Conservation (phyloP, 192 early-diverging fungal genomes). For the Gonapodya sp. region DNA sequence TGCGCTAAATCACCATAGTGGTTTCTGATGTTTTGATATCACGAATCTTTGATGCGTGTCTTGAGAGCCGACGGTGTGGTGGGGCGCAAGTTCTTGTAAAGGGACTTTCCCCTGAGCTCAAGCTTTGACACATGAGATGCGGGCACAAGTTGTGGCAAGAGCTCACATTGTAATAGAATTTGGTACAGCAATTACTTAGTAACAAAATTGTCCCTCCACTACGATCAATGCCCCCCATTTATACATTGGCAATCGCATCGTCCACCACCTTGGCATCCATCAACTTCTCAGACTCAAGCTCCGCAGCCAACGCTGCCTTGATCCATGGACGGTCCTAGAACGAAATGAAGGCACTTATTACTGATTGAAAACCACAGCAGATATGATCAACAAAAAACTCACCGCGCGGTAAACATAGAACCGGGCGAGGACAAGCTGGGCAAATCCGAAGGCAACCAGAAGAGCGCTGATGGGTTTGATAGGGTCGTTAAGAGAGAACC, state of each 20-base stretch:
- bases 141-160: too few relatives aligned
- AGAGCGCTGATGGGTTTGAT: not conserved
- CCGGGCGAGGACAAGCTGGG: not conserved
- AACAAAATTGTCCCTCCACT: too few relatives aligned
- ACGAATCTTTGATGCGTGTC: not conserved
- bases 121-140: too few relatives aligned
- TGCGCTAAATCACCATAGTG: not conserved
- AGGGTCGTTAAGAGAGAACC: not conserved
- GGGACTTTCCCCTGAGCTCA: too few relatives aligned
- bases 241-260: not conserved
- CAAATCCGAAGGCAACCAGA: not conserved
- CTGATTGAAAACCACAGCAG: too few relatives aligned
- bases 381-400: too few relatives aligned
- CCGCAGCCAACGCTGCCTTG: not conserved
- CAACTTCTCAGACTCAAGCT: not conserved
- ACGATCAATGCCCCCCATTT: too few relatives aligned
- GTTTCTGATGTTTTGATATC: not conserved
- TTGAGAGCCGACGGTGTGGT: not conserved
- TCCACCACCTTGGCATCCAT: not conserved
- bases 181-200: too few relatives aligned
- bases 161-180: too few relatives aligned
- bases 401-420: not conserved
- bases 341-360: not conserved
- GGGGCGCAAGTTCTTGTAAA: not conserved
- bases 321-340: not conserved